phyloP scores from a whole-genome alignment of 2,329 filamentous ascomycete genomes.

The Keithomyces neogunnii region DNA sequence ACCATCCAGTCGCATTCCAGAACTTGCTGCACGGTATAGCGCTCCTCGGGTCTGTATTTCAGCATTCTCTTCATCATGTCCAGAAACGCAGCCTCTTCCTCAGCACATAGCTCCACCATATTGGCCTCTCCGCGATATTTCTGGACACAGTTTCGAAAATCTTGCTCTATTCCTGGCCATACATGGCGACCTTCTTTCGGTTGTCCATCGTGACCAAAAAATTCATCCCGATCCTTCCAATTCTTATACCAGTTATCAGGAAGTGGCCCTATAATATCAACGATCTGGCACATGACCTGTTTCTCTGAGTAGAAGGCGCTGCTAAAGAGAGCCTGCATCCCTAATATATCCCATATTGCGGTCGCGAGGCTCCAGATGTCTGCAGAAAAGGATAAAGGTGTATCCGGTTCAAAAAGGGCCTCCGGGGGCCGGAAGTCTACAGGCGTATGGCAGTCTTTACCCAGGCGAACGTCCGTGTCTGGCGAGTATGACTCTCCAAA shows the following conservation, averaged over 20 bases:
- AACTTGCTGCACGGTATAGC: conserved; percentile 2
- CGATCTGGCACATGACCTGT: background rate
- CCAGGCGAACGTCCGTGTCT: conserved; percentile 8
- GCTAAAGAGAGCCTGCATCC: conserved; percentile 4
- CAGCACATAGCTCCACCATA: conserved; percentile 1
- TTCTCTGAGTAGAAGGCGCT: background rate
- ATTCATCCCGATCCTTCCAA: conserved; percentile 1
- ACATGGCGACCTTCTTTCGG: background rate
- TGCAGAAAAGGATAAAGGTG: conserved; percentile 23
- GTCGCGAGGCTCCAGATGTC: conserved; percentile 31
- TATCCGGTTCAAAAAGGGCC: conserved; percentile 22
- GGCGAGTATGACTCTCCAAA: conserved; percentile 27
- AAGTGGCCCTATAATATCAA: conserved; percentile 7
- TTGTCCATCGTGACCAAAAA: conserved; percentile 1
- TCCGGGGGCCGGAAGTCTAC: conserved; percentile 23
- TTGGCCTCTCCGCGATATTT: conserved; percentile 3
- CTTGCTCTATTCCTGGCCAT: background rate
- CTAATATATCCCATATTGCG: conserved; percentile 25
- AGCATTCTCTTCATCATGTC: conserved; percentile 8
- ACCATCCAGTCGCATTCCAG: conserved; percentile 10
- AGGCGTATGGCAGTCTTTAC: conserved; percentile 20
- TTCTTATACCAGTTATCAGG: conserved; percentile 4
- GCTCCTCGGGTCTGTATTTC: conserved; percentile 4
- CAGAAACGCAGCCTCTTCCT: conserved; percentile 7
- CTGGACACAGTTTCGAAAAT: conserved; percentile 7